phyloP scores from a whole-genome alignment of 2,329 filamentous ascomycete genomes.

The Cladosporium sp. region DNA sequence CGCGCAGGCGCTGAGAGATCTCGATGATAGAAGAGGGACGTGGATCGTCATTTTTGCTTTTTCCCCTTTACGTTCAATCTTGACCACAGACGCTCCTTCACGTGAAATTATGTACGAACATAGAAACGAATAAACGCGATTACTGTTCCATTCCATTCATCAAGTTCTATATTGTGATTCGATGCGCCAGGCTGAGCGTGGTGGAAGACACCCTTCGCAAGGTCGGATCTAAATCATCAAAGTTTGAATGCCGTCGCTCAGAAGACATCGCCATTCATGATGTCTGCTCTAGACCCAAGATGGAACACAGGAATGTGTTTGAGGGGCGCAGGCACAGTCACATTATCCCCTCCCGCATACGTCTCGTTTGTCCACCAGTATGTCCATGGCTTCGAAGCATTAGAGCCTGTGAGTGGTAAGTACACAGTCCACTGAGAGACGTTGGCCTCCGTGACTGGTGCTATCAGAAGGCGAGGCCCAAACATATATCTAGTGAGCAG shows the following conservation, averaged over 20 bases:
- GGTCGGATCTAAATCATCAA: not conserved
- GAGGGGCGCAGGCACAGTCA: conserved; percentile 33
- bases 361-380: conserved; percentile 47
- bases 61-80: not conserved
- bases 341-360: conserved; percentile 42
- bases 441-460: conserved; percentile 41
- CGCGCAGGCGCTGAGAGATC: not conserved
- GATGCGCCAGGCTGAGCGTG: not conserved
- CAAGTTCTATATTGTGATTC: not conserved
- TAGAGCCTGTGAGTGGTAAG: conserved; percentile 35
- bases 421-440: conserved; percentile 43
- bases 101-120: not conserved
- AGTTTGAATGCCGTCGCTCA: not conserved
- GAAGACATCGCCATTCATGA: not conserved
- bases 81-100: not conserved
- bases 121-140: not conserved
- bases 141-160: not conserved
- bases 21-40: not conserved
- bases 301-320: conserved; percentile 38
- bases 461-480: conserved; percentile 35
- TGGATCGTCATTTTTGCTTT: not conserved
- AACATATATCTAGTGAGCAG: not conserved
- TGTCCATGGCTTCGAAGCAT: conserved; percentile 39
- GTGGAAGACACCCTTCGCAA: not conserved
- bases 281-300: conserved; percentile 26